Evolutionary conservation across 257 asterid species (phyloP), one percentile per base, ranked within the genome.

Genomic region (Petunia axillaris): DNA sequence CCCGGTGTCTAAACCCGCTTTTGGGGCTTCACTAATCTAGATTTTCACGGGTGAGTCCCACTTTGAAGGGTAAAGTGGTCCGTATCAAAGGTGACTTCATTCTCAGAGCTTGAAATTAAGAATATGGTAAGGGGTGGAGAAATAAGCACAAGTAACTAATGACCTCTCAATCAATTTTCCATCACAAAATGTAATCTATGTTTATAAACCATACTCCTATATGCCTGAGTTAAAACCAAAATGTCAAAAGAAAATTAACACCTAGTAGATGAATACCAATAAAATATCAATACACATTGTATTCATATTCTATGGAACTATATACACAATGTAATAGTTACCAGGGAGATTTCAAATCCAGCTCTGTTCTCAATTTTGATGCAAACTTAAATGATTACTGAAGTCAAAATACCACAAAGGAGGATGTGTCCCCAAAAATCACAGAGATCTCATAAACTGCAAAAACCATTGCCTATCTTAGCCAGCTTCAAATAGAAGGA

Each of bases 331-430:
- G 77, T 46, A 2, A 48, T 48, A 25, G 3, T 48, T 48, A 70
- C 59, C 59, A 46, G 50, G 43, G 35, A 46, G 39, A 11, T 35
- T 25, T 35, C 46, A 73, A n/a, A 73, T 50, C 44, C 77, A 50
- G 0, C 4, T 50, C 7, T 73, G 4, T 73, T 73, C 78, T 73
- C 62, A 73, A 48, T 3, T 37, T 36, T 71, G 7, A 71, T 48
- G 11, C 35, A 71, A 71, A 48, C 25, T 36, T 48, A 50, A 71
- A 46, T 71, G 43, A 68, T 68, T n/a, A 68, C 55, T 44, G 16
- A 70, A 70, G 77, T 0, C 60, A 68, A 68, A 50, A 68, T 46
- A 48, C 46, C 77, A 71, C 59, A 46, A 16, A 71, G 25, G 77
- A 44, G n/a, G 37, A 70, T 44, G 77, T 41, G 46, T 40, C 63